Conservation (phyloP, 78 protist genomes). For the Kipferlia bialata region DNA sequence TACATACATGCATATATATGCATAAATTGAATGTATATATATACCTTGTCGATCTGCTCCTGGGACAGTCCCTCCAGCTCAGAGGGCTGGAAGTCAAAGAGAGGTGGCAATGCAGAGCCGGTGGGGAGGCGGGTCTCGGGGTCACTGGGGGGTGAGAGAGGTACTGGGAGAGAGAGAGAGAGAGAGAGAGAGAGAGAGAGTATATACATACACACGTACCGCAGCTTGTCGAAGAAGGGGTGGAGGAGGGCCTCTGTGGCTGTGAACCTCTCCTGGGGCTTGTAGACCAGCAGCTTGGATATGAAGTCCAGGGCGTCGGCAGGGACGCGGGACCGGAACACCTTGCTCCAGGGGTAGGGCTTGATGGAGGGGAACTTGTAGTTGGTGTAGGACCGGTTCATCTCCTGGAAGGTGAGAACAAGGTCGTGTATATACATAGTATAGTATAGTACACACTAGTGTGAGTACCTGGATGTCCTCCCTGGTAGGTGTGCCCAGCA, state of each 20-base stretch:
- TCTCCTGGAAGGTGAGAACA: no score
- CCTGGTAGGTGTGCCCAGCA: constrained; percentile 70
- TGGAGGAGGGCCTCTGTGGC: constrained; percentile 13
- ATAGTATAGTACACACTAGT: no score
- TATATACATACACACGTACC: no score
- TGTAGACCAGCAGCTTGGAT: neutral
- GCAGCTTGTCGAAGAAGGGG: constrained; percentile 14
- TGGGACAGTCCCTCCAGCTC: neutral
- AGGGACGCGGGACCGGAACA: constrained; percentile 17
- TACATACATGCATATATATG: no score
- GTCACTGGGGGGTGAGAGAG: no score
- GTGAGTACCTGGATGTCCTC: constrained; percentile 52
- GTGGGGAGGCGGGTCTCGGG: neutral
- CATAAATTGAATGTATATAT: no score
- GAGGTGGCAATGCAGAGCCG: constrained; percentile 14
- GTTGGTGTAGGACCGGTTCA: constrained; percentile 78
- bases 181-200: no score
- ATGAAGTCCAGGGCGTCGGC: constrained; percentile 16
- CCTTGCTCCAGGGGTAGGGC: constrained; percentile 72
- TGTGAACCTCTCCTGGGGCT: constrained; percentile 5
- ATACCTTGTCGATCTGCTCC: neutral
- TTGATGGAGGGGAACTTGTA: constrained; percentile 72
- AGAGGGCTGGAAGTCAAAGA: constrained; percentile 1
- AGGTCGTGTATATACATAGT: neutral
- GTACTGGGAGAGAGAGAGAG: no score